Base-by-base conservation (phyloP, 208 protist species). In the Leishmania turanica region DNA sequence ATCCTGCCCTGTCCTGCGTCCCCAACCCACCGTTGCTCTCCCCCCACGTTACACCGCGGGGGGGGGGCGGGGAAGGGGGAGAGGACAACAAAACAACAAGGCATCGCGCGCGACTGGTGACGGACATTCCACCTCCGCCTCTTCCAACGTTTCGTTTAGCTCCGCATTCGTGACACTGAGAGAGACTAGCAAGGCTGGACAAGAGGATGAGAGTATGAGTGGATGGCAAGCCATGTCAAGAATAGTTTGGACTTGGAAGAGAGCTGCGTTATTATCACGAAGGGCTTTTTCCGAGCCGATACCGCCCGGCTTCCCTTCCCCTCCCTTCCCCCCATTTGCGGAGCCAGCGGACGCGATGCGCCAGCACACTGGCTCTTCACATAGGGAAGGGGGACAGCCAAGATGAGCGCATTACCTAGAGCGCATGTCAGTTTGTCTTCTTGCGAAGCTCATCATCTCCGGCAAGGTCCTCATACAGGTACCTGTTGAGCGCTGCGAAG, bases 381-480 rank as follows among this genome's bases (percentile, higher is more conserved):
- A 68, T 40, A 34, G 11, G 31, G 62, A 34, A 40, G 62, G 15
- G 15, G 62, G 19, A 40, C 31, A 21, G 15, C 2, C 24, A 68
- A 68, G 62, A 40, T 34, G 42, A 73, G 19, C 17, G 17, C 51
- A 37, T 45, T 13, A 45, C 6, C 49, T 37, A 40, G 13, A 34
- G 70, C 9, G 7, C n/a, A 54, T 5, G n/a, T 77, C 73, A 79
- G 40, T 79, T 80, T 37, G 0, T 72, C 72, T 82, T 85, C 58
- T 86, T 81, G 15, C 86, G 83, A 5, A 86, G 80, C 71, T 83
- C 78, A 17, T 85, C 89, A 68, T 92, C 89, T 11, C 87, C 87
- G 37, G 80, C 77, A 19, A 90, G 70, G 75, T 92, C 87, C 37
- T 90, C 89, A 65, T 92, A 92, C 1, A 90, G 40, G 79, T 90